phyloP scores from a whole-genome alignment of 164 flowering plant species.

The Kingdonia uniflora region DNA sequence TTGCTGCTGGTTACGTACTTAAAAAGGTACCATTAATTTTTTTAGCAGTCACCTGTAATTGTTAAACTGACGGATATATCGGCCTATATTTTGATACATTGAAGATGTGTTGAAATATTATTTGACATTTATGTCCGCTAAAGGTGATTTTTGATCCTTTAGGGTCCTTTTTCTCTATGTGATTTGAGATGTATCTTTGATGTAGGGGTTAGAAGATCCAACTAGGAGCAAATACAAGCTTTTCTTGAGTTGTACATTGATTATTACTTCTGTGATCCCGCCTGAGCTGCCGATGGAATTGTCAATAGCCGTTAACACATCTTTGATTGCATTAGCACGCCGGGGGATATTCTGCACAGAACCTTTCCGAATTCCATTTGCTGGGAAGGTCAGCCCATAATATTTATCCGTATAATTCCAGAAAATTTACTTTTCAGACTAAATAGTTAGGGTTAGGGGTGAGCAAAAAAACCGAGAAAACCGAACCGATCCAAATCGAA shows the following conservation, averaged over 20 bases:
- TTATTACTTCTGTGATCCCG: slow-evolving; percentile 95
- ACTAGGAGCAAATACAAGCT: slow-evolving; percentile 96
- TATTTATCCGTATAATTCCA: neutral
- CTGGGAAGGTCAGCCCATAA: slow-evolving; percentile 79
- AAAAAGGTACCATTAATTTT: slow-evolving; percentile 45
- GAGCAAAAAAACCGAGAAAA: too few relatives aligned
- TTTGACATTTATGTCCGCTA: too few relatives aligned
- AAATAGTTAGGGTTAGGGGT: too few relatives aligned
- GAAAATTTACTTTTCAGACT: neutral
- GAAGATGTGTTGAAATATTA: too few relatives aligned
- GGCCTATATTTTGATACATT: too few relatives aligned
- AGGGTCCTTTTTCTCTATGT: too few relatives aligned
- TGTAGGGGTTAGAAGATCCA: slow-evolving; percentile 97
- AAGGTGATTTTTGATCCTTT: too few relatives aligned
- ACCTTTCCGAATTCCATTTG: slow-evolving; percentile 97
- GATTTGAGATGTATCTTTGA: slow-evolving; percentile 6
- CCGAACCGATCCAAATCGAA: too few relatives aligned
- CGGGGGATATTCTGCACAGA: slow-evolving; percentile 98
- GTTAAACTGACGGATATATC: too few relatives aligned
- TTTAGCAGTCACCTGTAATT: neutral
- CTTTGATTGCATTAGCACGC: slow-evolving; percentile 85
- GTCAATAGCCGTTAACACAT: slow-evolving; percentile 97
- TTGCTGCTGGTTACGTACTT: slow-evolving; percentile 98
- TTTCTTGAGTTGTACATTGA: slow-evolving; percentile 86
- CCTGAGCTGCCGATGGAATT: slow-evolving; percentile 99